These are phyloP conservation scores for Leccinum disarticulatum DNA, from an alignment of 768 basidiomycete species.

Conservation along the genomic window DNA sequence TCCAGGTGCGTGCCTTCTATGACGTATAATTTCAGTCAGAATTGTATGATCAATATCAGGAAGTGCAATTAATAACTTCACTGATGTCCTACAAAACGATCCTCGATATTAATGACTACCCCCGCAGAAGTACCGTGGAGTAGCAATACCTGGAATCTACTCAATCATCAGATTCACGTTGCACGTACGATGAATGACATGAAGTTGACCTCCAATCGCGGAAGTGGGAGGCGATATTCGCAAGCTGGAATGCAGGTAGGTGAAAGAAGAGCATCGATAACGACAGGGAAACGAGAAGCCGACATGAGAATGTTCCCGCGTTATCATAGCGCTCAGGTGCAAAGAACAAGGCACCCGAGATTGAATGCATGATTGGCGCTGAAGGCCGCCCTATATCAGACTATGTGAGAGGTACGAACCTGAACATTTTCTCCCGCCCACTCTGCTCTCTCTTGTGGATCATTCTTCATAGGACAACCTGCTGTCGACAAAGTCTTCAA, in stretches of 20 bases:
- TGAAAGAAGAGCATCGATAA: constrained; percentile 1
- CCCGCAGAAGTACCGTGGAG: not conserved
- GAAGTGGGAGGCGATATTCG: not conserved
- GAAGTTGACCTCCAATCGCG: not conserved
- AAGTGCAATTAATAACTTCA: not conserved
- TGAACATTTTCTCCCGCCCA: not conserved
- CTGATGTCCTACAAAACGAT: not conserved
- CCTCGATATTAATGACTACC: not conserved
- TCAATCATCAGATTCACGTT: not conserved
- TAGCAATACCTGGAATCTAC: not conserved
- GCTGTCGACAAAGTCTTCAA: not conserved
- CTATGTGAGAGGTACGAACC: not conserved
- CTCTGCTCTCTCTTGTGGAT: not conserved
- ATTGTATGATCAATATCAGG: not conserved
- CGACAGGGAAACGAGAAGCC: not conserved
- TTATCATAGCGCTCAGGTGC: not conserved
- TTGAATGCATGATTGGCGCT: not conserved
- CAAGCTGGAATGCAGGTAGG: constrained; percentile 7
- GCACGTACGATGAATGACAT: not conserved
- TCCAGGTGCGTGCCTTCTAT: not conserved
- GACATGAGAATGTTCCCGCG: not conserved
- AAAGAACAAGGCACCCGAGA: not conserved
- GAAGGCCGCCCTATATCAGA: not conserved
- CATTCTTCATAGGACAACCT: not conserved
- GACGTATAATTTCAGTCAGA: not conserved